Percentiles rank a stretch among this genome's conserved stretches.
phyloP scores from a whole-genome alignment of 208 protist species.

The Acanthamoeba quina region DNA sequence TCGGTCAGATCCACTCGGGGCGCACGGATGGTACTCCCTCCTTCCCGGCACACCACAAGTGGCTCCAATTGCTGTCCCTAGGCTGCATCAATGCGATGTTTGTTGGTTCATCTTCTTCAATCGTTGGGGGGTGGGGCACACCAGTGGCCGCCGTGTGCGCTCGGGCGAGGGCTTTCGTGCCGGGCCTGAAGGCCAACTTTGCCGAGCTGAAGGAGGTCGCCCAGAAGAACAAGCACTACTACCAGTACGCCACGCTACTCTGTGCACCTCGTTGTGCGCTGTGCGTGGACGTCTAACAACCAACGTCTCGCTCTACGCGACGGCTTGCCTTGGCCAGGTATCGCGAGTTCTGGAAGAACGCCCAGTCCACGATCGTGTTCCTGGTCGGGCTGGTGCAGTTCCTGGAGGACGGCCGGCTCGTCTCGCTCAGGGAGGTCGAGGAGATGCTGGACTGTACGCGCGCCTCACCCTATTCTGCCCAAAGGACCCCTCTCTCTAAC shows the following conservation, averaged over 20 bases:
- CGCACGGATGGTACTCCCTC: neutral
- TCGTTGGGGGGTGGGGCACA: neutral
- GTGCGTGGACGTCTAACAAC: too few species aligned
- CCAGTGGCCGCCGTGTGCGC: neutral
- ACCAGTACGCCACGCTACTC: slow-evolving; percentile 1
- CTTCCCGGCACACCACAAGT: too few species aligned
- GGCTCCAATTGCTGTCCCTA: neutral
- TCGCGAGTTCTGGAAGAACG: slow-evolving; percentile 63
- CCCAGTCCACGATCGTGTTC: slow-evolving; percentile 45
- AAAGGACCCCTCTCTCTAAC: neutral
- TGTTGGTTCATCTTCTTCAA: neutral
- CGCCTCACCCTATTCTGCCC: neutral
- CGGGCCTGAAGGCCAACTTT: slow-evolving; percentile 54
- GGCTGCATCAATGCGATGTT: neutral
- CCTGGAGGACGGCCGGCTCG: slow-evolving; percentile 31
- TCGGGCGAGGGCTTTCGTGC: slow-evolving; percentile 2
- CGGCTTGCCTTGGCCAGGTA: neutral
- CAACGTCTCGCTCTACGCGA: neutral
- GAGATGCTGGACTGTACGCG: slow-evolving; percentile 51
- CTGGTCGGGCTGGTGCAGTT: slow-evolving; percentile 25
- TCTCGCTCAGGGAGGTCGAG: slow-evolving; percentile 64
- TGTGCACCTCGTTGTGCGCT: too few species aligned
- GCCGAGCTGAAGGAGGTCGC: slow-evolving; percentile 38
- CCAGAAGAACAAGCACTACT: slow-evolving; percentile 44
- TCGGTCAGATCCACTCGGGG: slow-evolving; percentile 38